Percentiles rank a stretch among this genome's conserved stretches.
Evolutionary conservation across 2,329 filamentous ascomycete species (phyloP).

Genomic region (Clathrospora elynae): DNA sequence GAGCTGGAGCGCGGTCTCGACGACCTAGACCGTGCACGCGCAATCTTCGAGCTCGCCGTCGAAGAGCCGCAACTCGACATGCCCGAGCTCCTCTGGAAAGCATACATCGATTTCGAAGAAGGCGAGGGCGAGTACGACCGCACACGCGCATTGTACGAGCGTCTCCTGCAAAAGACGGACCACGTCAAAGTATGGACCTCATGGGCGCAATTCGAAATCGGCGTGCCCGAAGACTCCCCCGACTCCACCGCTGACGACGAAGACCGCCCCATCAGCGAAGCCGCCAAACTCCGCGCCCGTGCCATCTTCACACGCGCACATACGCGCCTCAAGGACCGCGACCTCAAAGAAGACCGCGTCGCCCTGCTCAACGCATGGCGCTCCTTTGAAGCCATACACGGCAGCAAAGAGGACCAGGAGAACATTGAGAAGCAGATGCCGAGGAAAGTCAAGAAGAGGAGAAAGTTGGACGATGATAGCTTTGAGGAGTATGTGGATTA

Average conservation of each 20-base stretch:
- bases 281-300: conserved; percentile 81
- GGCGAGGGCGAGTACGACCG: conserved; percentile 89
- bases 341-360: conserved; percentile 92
- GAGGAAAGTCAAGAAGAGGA: conserved; percentile 85
- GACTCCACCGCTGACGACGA: conserved; percentile 51
- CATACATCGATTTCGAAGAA: conserved; percentile 98
- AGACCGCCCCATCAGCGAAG: conserved; percentile 70
- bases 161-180: conserved; percentile 90
- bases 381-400: conserved; percentile 87
- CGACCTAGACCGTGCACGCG: conserved; percentile 83
- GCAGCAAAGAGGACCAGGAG: conserved; percentile 73
- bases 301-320: conserved; percentile 84
- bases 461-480: conserved; percentile 87
- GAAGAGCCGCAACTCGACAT: conserved; percentile 85
- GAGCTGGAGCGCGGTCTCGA: conserved; percentile 91
- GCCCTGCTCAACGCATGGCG: conserved; percentile 90
- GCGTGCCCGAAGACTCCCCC: conserved; percentile 77
- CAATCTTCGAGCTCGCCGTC: conserved; percentile 90
- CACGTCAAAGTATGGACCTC: conserved; percentile 99
- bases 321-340: conserved; percentile 83
- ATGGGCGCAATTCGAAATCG: conserved; percentile 98
- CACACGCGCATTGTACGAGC: conserved; percentile 82
- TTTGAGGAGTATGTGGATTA: conserved; percentile 98
- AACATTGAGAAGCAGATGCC: conserved; percentile 94
- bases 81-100: conserved; percentile 97